Percentiles rank a stretch among this genome's conserved stretches.
Conservation (phyloP, 2,329 filamentous ascomycete species). For the Elsinoe arachidis region DNA sequence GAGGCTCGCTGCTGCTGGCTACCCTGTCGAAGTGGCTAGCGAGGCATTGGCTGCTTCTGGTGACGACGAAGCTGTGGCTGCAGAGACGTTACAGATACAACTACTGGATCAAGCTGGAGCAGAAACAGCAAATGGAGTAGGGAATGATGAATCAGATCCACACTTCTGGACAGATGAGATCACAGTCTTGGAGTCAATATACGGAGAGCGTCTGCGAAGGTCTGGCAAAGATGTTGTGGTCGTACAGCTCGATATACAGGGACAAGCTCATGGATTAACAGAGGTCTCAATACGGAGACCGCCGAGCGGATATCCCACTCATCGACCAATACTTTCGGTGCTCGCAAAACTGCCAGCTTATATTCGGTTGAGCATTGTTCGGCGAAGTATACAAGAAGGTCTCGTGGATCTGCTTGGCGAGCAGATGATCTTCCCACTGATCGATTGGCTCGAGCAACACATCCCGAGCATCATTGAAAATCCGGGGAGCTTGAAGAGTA, state of each 20-base stretch:
- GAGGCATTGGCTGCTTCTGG: constrained; percentile 62
- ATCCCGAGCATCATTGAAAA: constrained; percentile 74
- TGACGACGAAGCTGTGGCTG: constrained; percentile 67
- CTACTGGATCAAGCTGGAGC: constrained; percentile 41
- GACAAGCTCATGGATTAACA: constrained; percentile 35
- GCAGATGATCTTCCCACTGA: constrained; percentile 81
- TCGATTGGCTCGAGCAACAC: constrained; percentile 85
- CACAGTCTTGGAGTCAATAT: constrained; percentile 75
- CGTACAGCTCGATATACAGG: constrained; percentile 53
- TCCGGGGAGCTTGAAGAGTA: constrained; percentile 74
- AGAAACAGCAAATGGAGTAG: constrained; percentile 18
- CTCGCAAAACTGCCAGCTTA: constrained; percentile 70
- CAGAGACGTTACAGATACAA: constrained; percentile 67
- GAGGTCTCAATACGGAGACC: constrained; percentile 61
- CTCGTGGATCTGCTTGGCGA: constrained; percentile 65
- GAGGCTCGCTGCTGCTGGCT: constrained; percentile 71
- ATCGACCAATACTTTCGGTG: constrained; percentile 61
- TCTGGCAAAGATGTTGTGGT: constrained; percentile 50
- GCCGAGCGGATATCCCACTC: constrained; percentile 58
- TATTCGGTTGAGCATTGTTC: constrained; percentile 80
- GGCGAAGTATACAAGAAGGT: constrained; percentile 65
- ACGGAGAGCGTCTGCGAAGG: constrained; percentile 59
- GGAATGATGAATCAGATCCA: constrained; percentile 34
- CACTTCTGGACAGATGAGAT: constrained; percentile 80
- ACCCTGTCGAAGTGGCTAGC: constrained; percentile 74